These are phyloP conservation scores for Mrakia frigida DNA, from an alignment of 768 basidiomycete genomes.

Conservation along the genomic window DNA sequence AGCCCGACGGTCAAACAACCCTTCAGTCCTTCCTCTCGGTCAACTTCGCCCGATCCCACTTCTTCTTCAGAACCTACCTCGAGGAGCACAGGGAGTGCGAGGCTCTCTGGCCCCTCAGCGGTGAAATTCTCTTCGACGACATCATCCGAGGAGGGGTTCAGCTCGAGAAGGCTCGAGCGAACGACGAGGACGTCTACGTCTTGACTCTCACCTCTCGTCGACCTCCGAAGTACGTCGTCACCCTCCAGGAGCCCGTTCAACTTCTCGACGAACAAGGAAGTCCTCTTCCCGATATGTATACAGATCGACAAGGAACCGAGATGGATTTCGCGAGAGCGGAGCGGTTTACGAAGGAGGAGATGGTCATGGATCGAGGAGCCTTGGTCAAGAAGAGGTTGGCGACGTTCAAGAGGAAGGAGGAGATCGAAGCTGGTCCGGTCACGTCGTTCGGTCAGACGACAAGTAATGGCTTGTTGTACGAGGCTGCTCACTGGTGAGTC, in stretches of 20 bases:
- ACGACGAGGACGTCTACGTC: not conserved
- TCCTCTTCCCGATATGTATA: not conserved
- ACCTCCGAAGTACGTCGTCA: constrained; percentile 13
- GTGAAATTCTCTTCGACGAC: constrained; percentile 14
- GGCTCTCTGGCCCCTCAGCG: constrained; percentile 7
- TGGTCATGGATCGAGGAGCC: not conserved
- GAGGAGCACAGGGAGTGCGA: constrained; percentile 14
- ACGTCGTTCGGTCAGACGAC: constrained; percentile 4
- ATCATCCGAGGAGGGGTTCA: not conserved
- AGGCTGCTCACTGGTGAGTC: constrained; percentile 13
- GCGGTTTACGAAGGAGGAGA: not conserved
- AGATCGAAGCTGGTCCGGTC: not conserved
- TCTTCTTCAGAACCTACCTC: constrained; percentile 9
- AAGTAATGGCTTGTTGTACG: not conserved
- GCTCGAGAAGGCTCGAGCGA: not conserved
- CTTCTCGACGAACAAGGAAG: constrained; percentile 2
- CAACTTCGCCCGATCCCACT: not conserved
- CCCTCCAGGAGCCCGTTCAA: not conserved
- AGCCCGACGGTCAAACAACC: not conserved
- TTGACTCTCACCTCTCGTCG: constrained; percentile 15
- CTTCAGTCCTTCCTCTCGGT: not conserved
- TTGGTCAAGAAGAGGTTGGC: not conserved
- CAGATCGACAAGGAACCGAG: constrained; percentile 1
- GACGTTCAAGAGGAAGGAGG: not conserved
- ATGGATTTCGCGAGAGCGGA: constrained; percentile 11